phyloP scores from a whole-genome alignment of 176 grass and related monocot species.

The Hordeum marinum region DNA sequence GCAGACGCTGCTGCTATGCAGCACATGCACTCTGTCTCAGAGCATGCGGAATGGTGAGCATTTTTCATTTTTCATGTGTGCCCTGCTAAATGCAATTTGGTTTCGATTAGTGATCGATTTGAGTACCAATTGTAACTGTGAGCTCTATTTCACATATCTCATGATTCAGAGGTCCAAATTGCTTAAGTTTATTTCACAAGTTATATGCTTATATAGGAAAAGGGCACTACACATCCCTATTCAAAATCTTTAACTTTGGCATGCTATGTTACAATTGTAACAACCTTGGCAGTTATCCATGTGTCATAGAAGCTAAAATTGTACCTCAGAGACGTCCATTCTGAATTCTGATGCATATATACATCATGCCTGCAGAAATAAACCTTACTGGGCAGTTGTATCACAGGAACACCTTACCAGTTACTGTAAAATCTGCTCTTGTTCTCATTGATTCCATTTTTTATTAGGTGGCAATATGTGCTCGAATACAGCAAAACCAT shows the following conservation, averaged over 20 bases:
- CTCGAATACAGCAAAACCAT: slow-evolving; percentile 87
- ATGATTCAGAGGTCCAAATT: neutral
- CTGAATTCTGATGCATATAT: neutral
- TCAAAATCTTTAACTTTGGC: neutral
- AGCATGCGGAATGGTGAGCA: slow-evolving; percentile 64
- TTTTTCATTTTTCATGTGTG: neutral
- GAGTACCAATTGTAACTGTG: neutral
- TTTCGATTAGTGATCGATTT: neutral
- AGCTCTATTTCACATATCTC: neutral
- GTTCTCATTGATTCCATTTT: slow-evolving; percentile 1
- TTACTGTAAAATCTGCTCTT: neutral
- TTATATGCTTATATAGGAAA: neutral
- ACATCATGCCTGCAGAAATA: neutral
- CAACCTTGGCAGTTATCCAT: neutral
- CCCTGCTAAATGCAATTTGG: neutral
- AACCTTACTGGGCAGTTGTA: neutral
- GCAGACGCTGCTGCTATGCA: slow-evolving; percentile 46
- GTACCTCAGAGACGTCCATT: neutral
- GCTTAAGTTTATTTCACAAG: neutral
- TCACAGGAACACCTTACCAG: neutral
- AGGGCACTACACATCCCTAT: neutral
- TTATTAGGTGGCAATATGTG: slow-evolving; percentile 79
- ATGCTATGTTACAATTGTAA: neutral
- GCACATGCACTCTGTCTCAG: slow-evolving; percentile 41
- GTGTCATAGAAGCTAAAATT: neutral